Evolutionary conservation across 2,329 filamentous ascomycete species (phyloP), one percentile per base, ranked within the genome.

Genomic region (Fusarium denticulatum): DNA sequence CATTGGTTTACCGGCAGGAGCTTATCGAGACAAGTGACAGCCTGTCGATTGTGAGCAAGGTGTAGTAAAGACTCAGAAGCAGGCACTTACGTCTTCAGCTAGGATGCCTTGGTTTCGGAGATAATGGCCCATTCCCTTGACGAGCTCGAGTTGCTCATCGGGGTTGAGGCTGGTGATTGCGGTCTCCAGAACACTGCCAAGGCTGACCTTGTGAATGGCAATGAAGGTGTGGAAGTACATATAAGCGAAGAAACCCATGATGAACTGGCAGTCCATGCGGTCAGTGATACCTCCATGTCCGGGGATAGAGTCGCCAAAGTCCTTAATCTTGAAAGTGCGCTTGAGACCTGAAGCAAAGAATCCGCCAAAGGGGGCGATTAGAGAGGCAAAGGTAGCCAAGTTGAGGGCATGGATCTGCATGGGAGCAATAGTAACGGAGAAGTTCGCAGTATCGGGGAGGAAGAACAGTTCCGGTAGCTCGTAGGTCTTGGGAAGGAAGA

Each of bases 141-240:
- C 87, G 59, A 94, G 86, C 83, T 98, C 96, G 70, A 97, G 87
- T 83, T 99, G 96, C 83, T 99, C 94, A 45, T 97, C 95, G 3
- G 91, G 85, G 2, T 91, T 92, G 76, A 99, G 85, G n/a, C 95
- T 95, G 11, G 92, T 97, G 76, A 99, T 97, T 57, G 94, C 96
- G 18, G 91, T 90, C 85, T 99, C 96, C 76, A 99, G 93, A 40
- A 99, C 93, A 61, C 90, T 91, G 26, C 96, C 96, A 26, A 97
- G 92, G 64, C 88, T 94, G 43, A 93, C 91, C 82, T 96, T 94
- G 86, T 97, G 91, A 12, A 94, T 88, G 8, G 95, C 95, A 79
- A 99, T 96, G 82, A 99, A 99, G 79, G 93, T 96, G 82, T 98
- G 95, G 85, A 97, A 99, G 85, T 99, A 99, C 89, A 99, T 95